phyloP scores from a whole-genome alignment of 2,329 filamentous ascomycete species.

The Ilyonectria sp. region DNA sequence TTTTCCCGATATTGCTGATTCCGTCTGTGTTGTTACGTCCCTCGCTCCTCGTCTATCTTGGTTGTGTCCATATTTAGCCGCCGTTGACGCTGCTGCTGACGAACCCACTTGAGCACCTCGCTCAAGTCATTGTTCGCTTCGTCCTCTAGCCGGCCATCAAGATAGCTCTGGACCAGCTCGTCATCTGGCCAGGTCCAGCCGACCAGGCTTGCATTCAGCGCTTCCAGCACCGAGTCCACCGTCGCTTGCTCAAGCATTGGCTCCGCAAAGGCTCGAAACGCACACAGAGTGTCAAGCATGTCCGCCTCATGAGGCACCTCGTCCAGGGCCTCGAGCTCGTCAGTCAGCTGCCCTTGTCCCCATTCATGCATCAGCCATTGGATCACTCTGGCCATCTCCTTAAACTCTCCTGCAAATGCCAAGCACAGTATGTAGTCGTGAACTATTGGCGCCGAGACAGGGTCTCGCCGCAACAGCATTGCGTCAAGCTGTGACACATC shows the following conservation, averaged over 20 bases:
- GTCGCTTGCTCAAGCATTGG: constrained; percentile 55
- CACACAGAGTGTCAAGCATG: constrained; percentile 59
- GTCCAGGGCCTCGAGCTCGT: constrained; percentile 54
- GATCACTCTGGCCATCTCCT: constrained; percentile 70
- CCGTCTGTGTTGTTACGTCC: not conserved
- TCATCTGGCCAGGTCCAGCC: constrained; percentile 58
- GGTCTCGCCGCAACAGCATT: constrained; percentile 53
- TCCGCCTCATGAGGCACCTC: constrained; percentile 53
- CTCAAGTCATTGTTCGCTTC: constrained; percentile 46
- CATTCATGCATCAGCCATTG: constrained; percentile 71
- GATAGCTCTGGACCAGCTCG: constrained; percentile 54
- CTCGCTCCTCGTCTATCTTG: constrained; percentile 11
- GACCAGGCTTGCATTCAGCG: constrained; percentile 44
- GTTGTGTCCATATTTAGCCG: constrained; percentile 14
- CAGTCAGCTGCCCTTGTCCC: constrained; percentile 51
- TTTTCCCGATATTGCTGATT: constrained; percentile 5
- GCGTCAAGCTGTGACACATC: constrained; percentile 51
- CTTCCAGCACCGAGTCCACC: constrained; percentile 50
- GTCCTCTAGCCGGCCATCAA: constrained; percentile 42
- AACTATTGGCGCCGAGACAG: constrained; percentile 55
- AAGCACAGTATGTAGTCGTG: constrained; percentile 76
- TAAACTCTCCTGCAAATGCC: constrained; percentile 71
- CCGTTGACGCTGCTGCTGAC: constrained; percentile 23
- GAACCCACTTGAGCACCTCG: constrained; percentile 44
- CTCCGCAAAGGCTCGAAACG: constrained; percentile 65